These are phyloP conservation scores for Eurotiales sp. DNA, from an alignment of 2,329 filamentous ascomycete species.

Conservation along the genomic window DNA sequence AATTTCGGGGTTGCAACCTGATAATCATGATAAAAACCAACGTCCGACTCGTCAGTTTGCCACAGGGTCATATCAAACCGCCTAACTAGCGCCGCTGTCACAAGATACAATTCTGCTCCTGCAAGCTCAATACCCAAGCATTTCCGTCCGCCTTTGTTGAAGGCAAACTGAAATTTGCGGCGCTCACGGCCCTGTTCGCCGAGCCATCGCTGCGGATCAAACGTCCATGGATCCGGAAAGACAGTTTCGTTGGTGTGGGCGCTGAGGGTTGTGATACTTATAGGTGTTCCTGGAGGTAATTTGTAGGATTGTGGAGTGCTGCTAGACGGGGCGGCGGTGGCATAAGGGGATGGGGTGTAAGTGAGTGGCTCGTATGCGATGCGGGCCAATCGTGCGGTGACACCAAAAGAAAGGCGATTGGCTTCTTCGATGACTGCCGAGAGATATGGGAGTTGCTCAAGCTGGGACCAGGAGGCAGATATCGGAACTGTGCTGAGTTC, in stretches of 20 bases:
- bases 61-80: conserved; percentile 26
- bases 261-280: conserved; percentile 36
- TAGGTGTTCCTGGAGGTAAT: conserved; percentile 28
- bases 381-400: conserved; percentile 36
- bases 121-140: conserved; percentile 42
- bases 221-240: conserved; percentile 33
- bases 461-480: conserved; percentile 20
- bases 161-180: conserved; percentile 40
- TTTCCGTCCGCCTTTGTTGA: conserved; percentile 38
- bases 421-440: conserved; percentile 35
- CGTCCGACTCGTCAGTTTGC: conserved; percentile 25
- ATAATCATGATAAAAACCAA: conserved; percentile 27
- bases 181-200: conserved; percentile 26
- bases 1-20: conserved; percentile 25
- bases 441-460: conserved; percentile 40
- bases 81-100: conserved; percentile 24
- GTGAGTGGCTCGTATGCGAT: conserved; percentile 11
- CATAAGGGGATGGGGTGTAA: conserved; percentile 17
- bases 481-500: conserved; percentile 18
- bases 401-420: conserved; percentile 34
- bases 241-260: conserved; percentile 26
- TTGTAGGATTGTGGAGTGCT: conserved; percentile 17
- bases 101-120: conserved; percentile 28
- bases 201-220: conserved; percentile 42
- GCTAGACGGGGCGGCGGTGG: conserved; percentile 20